Conservation (phyloP, 331 rosid species). For the Phaseolus coccineus region DNA sequence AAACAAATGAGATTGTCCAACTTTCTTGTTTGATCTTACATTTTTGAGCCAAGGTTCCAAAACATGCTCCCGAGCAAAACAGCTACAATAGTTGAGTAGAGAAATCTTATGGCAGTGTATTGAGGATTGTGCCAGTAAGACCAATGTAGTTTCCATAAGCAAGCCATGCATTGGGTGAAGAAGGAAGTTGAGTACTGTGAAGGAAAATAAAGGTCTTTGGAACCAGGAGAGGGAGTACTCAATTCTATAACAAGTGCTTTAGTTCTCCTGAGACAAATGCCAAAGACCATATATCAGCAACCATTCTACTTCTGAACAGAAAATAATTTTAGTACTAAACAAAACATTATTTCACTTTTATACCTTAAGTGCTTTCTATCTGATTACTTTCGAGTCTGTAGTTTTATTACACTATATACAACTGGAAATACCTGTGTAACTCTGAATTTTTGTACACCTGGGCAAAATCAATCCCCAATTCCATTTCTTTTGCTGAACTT, state of each 20-base stretch:
- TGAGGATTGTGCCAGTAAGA: slow-evolving; percentile 72
- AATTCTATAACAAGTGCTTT: slow-evolving; percentile 60
- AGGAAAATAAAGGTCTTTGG: slow-evolving; percentile 62
- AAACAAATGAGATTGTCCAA: slow-evolving; percentile 1
- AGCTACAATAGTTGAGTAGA: slow-evolving; percentile 51
- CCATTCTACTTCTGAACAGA: neutral
- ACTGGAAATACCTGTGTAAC: slow-evolving; percentile 58
- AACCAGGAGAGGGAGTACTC: slow-evolving; percentile 61
- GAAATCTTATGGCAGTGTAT: slow-evolving; percentile 58
- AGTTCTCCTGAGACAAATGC: slow-evolving; percentile 66
- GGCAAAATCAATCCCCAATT: slow-evolving; percentile 62
- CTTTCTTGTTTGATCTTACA: slow-evolving; percentile 47
- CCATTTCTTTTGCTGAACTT: slow-evolving; percentile 57
- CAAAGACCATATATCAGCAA: slow-evolving; percentile 10
- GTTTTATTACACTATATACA: neutral
- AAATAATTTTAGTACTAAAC: neutral
- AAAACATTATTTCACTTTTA: neutral
- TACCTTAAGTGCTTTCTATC: neutral
- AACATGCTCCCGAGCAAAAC: slow-evolving; percentile 64
- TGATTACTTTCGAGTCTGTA: slow-evolving; percentile 4
- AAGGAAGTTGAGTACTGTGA: slow-evolving; percentile 61
- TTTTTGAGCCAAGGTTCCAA: slow-evolving; percentile 74
- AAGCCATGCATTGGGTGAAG: slow-evolving; percentile 63
- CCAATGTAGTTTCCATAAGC: slow-evolving; percentile 76
- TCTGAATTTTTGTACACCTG: slow-evolving; percentile 60